Evolutionary conservation across 202 grass and related monocot genomes (phyloP).

Genomic region (Hordeum pubiflorum): DNA sequence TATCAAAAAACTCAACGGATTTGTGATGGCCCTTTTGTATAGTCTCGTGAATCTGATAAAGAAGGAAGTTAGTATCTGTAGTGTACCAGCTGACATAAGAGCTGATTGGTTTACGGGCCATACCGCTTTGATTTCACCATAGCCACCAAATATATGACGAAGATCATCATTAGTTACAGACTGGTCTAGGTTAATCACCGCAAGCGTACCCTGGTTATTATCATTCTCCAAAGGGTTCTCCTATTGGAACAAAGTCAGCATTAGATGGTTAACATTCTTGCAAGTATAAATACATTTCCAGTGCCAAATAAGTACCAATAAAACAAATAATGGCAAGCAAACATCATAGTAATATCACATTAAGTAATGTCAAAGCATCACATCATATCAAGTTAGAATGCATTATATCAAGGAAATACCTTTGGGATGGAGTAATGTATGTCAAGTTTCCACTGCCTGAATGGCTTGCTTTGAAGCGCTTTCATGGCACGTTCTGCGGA

Average conservation of each 20-base stretch:
- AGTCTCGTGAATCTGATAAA: conserved; percentile 57
- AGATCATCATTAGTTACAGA: conserved; percentile 78
- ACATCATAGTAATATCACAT: background rate
- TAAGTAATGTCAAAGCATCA: conserved; percentile 14
- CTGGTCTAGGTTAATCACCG: conserved; percentile 72
- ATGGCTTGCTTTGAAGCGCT: conserved; percentile 67
- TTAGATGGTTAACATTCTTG: conserved; percentile 12
- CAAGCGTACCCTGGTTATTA: conserved; percentile 60
- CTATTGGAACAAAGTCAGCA: conserved; percentile 27
- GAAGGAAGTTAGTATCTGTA: conserved; percentile 12
- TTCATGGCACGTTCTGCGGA: conserved; percentile 65
- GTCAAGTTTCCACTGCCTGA: conserved; percentile 66
- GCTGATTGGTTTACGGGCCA: conserved; percentile 10
- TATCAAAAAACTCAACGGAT: conserved; percentile 86
- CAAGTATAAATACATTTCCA: background rate
- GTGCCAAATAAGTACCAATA: background rate
- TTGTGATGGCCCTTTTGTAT: conserved; percentile 48
- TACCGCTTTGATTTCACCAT: conserved; percentile 96
- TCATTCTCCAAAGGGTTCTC: conserved; percentile 64
- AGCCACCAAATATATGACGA: conserved; percentile 60
- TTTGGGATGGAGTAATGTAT: conserved; percentile 74
- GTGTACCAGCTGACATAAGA: background rate
- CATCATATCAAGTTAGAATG: background rate
- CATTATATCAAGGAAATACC: conserved; percentile 37
- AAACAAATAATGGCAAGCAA: conserved; percentile 5